Percentiles rank a stretch among this genome's conserved stretches.
phyloP scores from a whole-genome alignment of 2,329 filamentous ascomycete species.

The Furcasterigmium sp. region DNA sequence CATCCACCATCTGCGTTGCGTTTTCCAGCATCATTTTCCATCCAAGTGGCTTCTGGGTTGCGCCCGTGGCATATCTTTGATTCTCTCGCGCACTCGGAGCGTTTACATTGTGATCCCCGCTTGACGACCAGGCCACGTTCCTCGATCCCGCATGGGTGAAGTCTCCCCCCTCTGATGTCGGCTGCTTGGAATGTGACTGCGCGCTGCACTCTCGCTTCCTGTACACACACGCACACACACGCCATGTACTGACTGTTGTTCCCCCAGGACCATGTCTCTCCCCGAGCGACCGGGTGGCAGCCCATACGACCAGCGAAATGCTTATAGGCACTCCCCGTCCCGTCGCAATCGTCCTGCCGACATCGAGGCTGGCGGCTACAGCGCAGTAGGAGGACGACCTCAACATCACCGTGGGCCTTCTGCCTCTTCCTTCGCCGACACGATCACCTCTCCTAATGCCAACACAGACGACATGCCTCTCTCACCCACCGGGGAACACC shows the following conservation, averaged over 20 bases:
- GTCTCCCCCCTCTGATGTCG: slow-evolving; percentile 4
- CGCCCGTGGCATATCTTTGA: no score
- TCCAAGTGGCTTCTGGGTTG: no score
- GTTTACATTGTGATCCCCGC: no score
- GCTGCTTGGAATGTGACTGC: background rate
- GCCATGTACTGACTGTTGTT: slow-evolving; percentile 6
- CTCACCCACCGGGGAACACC: slow-evolving; percentile 37
- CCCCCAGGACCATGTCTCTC: slow-evolving; percentile 51
- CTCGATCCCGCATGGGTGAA: slow-evolving; percentile 13
- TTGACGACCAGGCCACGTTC: slow-evolving; percentile 6
- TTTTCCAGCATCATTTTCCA: slow-evolving; percentile 3
- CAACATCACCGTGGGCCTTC: slow-evolving; percentile 51
- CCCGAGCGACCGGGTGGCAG: slow-evolving; percentile 60
- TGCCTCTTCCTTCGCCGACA: slow-evolving; percentile 53
- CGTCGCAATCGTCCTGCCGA: slow-evolving; percentile 63
- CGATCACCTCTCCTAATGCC: slow-evolving; percentile 47
- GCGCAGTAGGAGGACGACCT: slow-evolving; percentile 32
- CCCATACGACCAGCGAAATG: slow-evolving; percentile 54
- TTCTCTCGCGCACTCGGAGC: no score
- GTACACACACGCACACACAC: background rate
- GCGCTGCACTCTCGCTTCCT: slow-evolving; percentile 1
- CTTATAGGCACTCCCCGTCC: slow-evolving; percentile 64
- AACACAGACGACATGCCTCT: slow-evolving; percentile 52
- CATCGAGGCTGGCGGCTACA: slow-evolving; percentile 59
- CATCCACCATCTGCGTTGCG: slow-evolving; percentile 3